A percentile compares a stretch with the other conserved stretches of the same genome.
Conservation (phyloP, 768 basidiomycete species). For the Suillus brevipes region DNA sequence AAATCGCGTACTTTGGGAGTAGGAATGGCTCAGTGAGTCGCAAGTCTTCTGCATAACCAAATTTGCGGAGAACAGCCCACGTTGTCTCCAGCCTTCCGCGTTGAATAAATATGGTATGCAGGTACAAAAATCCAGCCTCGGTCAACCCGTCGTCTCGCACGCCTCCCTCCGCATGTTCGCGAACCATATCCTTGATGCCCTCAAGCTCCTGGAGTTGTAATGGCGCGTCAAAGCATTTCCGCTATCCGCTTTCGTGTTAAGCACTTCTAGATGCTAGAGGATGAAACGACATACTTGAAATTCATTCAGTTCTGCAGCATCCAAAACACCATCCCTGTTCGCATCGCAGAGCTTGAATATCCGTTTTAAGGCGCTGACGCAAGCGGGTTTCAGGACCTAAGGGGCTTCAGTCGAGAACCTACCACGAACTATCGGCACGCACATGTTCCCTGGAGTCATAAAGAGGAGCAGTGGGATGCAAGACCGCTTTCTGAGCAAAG, state of each 20-base stretch:
- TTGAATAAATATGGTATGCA: constrained; percentile 97
- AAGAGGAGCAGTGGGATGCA: constrained; percentile 94
- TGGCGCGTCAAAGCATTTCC: constrained; percentile 94
- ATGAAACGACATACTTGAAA: constrained; percentile 70
- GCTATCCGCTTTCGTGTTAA: constrained; percentile 42
- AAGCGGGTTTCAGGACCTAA: constrained; percentile 92
- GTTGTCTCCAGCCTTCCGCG: constrained; percentile 94
- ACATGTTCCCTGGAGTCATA: constrained; percentile 97
- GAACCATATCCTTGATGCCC: constrained; percentile 93
- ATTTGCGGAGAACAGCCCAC: constrained; percentile 93
- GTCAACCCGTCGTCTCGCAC: constrained; percentile 83
- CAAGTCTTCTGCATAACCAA: constrained; percentile 95
- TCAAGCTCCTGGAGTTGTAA: constrained; percentile 91
- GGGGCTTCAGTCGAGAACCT: constrained; percentile 12
- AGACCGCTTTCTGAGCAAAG: constrained; percentile 96
- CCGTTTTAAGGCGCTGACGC: constrained; percentile 80
- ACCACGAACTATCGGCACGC: constrained; percentile 30
- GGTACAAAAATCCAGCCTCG: constrained; percentile 88
- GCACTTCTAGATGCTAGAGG: constrained; percentile 3
- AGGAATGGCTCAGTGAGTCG: constrained; percentile 86
- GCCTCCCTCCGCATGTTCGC: constrained; percentile 71
- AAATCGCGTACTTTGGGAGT: constrained; percentile 71
- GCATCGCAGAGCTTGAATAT: constrained; percentile 97
- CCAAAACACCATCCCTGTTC: constrained; percentile 92
- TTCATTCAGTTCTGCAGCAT: constrained; percentile 89